phyloP scores from a whole-genome alignment of 257 asterid genomes.

The Solanum chilense region DNA sequence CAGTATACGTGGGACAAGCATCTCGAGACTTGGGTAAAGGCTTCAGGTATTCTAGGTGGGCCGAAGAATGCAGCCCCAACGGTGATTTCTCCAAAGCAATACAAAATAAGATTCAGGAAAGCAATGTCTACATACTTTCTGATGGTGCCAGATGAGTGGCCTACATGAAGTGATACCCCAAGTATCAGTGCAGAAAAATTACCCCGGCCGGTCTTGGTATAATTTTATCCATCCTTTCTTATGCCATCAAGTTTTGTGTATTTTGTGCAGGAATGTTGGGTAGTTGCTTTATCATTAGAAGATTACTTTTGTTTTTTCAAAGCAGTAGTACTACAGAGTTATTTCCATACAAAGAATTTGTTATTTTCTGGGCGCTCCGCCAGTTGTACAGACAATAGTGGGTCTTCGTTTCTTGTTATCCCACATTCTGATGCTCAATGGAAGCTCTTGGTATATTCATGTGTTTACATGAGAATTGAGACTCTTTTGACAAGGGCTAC shows the following conservation, averaged over 20 bases:
- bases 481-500: background rate
- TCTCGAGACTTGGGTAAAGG: constrained; percentile 92
- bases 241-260: background rate
- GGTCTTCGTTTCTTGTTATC: background rate
- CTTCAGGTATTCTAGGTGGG: constrained; percentile 92
- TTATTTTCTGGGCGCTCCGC: background rate
- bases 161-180: background rate
- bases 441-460: background rate
- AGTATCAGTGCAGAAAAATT: background rate
- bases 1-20: constrained; percentile 99
- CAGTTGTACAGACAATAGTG: background rate
- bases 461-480: background rate
- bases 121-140: constrained; percentile 90
- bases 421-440: background rate
- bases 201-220: background rate
- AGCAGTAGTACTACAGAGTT: background rate
- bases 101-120: constrained; percentile 88
- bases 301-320: background rate
- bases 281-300: background rate
- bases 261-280: background rate
- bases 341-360: background rate
- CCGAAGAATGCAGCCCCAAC: constrained; percentile 76
- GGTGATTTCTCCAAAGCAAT: constrained; percentile 89
- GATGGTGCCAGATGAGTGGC: constrained; percentile 95
- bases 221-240: background rate